Conservation (phyloP, 192 early-diverging fungal genomes). For the Coemansia sp. region DNA sequence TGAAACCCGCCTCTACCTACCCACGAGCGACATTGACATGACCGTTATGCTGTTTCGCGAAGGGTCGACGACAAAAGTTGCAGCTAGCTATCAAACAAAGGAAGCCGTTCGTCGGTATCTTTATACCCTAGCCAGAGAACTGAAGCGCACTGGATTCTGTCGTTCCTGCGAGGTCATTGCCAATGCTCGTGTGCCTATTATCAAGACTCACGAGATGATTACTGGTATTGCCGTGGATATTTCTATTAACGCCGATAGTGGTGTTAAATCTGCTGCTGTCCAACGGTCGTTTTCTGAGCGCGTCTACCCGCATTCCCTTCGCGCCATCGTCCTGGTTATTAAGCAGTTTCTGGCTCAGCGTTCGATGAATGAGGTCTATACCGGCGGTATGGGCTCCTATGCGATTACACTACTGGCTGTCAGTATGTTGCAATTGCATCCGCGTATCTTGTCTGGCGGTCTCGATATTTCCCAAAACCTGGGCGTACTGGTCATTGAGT, state of each 20-base stretch:
- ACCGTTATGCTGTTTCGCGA: slow-evolving; percentile 41
- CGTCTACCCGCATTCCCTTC: slow-evolving; percentile 60
- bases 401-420: slow-evolving; percentile 75
- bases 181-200: slow-evolving; percentile 85
- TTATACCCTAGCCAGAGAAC: slow-evolving; percentile 47
- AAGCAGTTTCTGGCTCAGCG: slow-evolving; percentile 85
- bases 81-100: slow-evolving; percentile 20
- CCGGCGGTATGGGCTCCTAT: slow-evolving; percentile 89
- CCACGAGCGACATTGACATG: slow-evolving; percentile 78
- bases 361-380: slow-evolving; percentile 82
- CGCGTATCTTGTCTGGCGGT: slow-evolving; percentile 64
- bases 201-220: slow-evolving; percentile 83
- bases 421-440: slow-evolving; percentile 89
- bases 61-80: slow-evolving; percentile 7
- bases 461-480: slow-evolving; percentile 74
- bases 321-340: slow-evolving; percentile 75
- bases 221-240: slow-evolving; percentile 83
- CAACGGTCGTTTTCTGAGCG: slow-evolving; percentile 62
- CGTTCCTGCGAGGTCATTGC: slow-evolving; percentile 61
- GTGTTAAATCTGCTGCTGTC: slow-evolving; percentile 62
- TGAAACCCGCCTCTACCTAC: slow-evolving; percentile 84
- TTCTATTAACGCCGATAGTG: slow-evolving; percentile 75
- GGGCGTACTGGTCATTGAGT: slow-evolving; percentile 88
- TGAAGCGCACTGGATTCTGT: slow-evolving; percentile 56
- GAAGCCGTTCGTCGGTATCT: slow-evolving; percentile 36